Conservation (phyloP, 2,329 filamentous ascomycete species). For the Colletotrichum gloeosporioides region DNA sequence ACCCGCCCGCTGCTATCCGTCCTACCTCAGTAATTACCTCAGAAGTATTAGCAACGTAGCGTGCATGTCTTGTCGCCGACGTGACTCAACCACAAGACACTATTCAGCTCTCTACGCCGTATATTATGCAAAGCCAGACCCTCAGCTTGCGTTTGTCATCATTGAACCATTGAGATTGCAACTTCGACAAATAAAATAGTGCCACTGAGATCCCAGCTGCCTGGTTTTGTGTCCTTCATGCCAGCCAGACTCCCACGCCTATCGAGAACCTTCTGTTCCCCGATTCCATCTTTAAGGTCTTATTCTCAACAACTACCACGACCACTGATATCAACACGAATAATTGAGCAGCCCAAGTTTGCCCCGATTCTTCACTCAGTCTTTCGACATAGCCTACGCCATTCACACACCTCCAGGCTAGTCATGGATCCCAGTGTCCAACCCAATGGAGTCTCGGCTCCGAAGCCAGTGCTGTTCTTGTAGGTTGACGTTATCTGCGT, state of each 20-base stretch:
- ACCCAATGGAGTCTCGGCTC: constrained; percentile 36
- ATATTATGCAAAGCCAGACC: not conserved
- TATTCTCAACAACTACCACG: not conserved
- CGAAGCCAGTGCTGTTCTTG: constrained; percentile 51
- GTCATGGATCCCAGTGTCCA: constrained; percentile 20
- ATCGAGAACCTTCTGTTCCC: constrained; percentile 12
- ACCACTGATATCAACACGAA: not conserved
- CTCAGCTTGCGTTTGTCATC: not conserved
- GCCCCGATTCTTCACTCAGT: not conserved
- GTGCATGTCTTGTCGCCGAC: not conserved
- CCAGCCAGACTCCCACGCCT: constrained; percentile 13
- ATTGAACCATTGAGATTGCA: not conserved
- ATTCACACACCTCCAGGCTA: not conserved
- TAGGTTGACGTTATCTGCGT: constrained; percentile 26
- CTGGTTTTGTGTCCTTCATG: constrained; percentile 13
- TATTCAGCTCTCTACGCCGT: not conserved
- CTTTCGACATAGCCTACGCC: not conserved
- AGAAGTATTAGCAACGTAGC: not conserved
- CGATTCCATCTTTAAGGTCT: not conserved
- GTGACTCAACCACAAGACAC: constrained; percentile 15
- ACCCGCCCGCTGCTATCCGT: not conserved
- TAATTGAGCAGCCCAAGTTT: not conserved
- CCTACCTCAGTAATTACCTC: not conserved
- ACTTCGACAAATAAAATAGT: not conserved
- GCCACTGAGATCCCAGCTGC: not conserved